phyloP scores from a whole-genome alignment of 192 early-diverging fungal genomes.

The Umbelopsis vinacea region DNA sequence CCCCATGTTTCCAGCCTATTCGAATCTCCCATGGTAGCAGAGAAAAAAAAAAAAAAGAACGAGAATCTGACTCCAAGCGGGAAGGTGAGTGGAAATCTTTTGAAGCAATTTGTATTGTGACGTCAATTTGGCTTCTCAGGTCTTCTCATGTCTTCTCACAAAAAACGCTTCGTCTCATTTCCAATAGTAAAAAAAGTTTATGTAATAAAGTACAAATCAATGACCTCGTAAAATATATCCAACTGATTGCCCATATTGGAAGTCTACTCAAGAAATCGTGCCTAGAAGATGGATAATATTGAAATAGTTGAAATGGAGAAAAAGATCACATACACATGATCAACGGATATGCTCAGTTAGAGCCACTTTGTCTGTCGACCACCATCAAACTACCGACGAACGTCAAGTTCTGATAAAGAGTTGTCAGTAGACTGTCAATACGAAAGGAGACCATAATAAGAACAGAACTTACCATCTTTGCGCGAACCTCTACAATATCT shows the following conservation, averaged over 20 bases:
- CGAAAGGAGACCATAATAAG: neutral
- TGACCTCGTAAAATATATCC: neutral
- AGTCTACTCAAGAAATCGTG: neutral
- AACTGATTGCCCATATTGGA: slow-evolving; percentile 1
- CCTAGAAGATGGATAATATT: neutral
- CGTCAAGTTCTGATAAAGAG: slow-evolving; percentile 76
- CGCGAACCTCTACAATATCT: slow-evolving; percentile 97
- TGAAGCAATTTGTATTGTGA: too few relatives aligned
- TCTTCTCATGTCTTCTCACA: neutral
- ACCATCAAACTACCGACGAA: slow-evolving; percentile 96
- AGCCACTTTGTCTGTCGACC: slow-evolving; percentile 54
- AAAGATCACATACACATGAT: neutral
- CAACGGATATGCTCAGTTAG: slow-evolving; percentile 8
- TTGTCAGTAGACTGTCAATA: neutral
- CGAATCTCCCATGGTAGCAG: slow-evolving; percentile 30
- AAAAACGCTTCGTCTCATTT: neutral
- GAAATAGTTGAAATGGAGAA: neutral
- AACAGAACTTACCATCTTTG: slow-evolving; percentile 80
- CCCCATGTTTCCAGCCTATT: slow-evolving; percentile 72
- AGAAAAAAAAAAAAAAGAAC: too few relatives aligned
- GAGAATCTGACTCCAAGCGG: too few relatives aligned
- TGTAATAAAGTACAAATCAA: slow-evolving; percentile 5
- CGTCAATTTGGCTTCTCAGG: too few relatives aligned
- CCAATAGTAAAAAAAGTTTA: neutral
- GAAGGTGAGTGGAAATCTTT: too few relatives aligned